Percentiles rank a stretch among this genome's conserved stretches.
Conservation (phyloP, 2,329 filamentous ascomycete genomes). For the Colletotrichum trifolii region DNA sequence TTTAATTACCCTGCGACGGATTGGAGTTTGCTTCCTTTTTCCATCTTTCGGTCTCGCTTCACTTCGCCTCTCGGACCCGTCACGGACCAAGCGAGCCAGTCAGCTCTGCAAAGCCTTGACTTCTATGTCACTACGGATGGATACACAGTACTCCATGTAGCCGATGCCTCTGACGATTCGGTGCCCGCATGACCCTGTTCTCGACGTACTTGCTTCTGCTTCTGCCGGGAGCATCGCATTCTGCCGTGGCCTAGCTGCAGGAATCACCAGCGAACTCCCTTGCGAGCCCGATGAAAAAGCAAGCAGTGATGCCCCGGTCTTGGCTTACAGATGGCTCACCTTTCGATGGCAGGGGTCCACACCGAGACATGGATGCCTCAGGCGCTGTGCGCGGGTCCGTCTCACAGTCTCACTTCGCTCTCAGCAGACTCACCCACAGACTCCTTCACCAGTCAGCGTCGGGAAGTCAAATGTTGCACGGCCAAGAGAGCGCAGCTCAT, state of each 20-base stretch:
- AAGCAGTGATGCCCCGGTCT: constrained; percentile 16
- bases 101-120: constrained; percentile 7
- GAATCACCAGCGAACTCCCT: constrained; percentile 10
- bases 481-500: constrained; percentile 27
- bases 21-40: constrained; percentile 5
- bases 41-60: not conserved
- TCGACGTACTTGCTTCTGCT: constrained; percentile 8
- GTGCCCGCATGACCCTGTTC: not conserved
- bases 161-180: constrained; percentile 2
- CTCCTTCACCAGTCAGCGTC: constrained; percentile 18
- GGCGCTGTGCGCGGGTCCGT: constrained; percentile 1
- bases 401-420: not conserved
- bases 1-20: constrained; percentile 3
- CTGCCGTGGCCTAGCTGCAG: constrained; percentile 7
- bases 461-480: constrained; percentile 16
- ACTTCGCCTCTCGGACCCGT: not conserved
- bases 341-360: constrained; percentile 13
- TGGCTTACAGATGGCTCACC: constrained; percentile 7
- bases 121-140: too few species aligned
- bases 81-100: constrained; percentile 4
- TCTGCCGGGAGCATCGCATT: constrained; percentile 17
- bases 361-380: constrained; percentile 29
- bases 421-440: constrained; percentile 4
- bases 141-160: not conserved
- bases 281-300: constrained; percentile 22